Base-by-base conservation (phyloP, 495 filamentous ascomycete genomes). In the Neurospora discreta region DNA sequence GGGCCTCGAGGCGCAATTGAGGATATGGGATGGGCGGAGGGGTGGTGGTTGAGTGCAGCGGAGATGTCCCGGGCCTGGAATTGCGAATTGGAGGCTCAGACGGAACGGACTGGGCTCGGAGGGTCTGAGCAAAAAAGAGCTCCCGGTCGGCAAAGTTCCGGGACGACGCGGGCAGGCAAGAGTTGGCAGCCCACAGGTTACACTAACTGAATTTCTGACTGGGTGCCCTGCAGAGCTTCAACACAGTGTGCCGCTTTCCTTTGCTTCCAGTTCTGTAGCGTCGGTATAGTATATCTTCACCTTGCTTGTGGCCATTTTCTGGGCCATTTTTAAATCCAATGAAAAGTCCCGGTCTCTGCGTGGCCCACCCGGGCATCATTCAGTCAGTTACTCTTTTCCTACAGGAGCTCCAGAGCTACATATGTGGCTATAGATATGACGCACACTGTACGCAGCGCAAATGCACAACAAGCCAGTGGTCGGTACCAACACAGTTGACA, bases 1-100 rank as follows among this genome's bases (percentile, higher is more conserved):
- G 81, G 52, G 81, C 81, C 76, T 78, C 76, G 77, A 72, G 79
- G 79, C 77, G 80, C 81, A 76, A 79, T 77, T 80, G 75, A 33
- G 26, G 52, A 65, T 18, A 65, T 33, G 52, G 52, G 26, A 77
- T 71, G 69, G 41, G 76, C 36, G 74, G 69, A 75, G 73, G 46
- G 70, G 76, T 75, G 74, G 70, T 76, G 65, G 78, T 80, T 42
- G 80, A 81, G 80, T 81, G 77, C 79, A 79, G 74, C 76, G 76
- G 77, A 78, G 81, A 83, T 16, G 52, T 65, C 52, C 26, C 52
- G 52, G 52, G 52, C 52, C 52, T 65, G 26, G 52, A 85, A 80
- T 80, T 75, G 75, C 74, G 71, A 44, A 74, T 58, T 65, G 74
- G 52, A 65, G 52, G 52, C 52, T 65, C 52, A 65, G 52, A 65